Evolutionary conservation across 441 rosid species (phyloP).

Genomic region (Populus hybrid): DNA sequence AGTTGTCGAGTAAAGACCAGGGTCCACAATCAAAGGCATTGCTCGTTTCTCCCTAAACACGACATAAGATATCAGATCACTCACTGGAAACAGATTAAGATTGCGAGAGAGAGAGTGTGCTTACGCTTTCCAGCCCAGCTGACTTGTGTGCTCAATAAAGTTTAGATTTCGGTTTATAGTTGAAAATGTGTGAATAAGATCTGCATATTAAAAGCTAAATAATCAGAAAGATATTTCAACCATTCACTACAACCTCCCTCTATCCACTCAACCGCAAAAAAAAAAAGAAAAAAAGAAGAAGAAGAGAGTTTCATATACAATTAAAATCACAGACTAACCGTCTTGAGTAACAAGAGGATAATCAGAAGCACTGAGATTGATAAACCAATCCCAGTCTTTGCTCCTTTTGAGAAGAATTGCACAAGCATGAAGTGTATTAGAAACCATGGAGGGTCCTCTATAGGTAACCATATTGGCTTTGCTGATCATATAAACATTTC

Average conservation of each 20-base stretch:
- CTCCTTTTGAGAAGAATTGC: too few relatives aligned
- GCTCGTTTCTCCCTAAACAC: constrained; percentile 81
- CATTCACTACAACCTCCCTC: background rate
- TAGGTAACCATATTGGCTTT: too few relatives aligned
- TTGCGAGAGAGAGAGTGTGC: constrained; percentile 14
- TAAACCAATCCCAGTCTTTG: too few relatives aligned
- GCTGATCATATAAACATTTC: too few relatives aligned
- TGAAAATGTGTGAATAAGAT: constrained; percentile 72
- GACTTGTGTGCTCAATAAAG: constrained; percentile 83
- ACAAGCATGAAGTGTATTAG: too few relatives aligned
- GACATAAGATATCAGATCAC: constrained; percentile 20
- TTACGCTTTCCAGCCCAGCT: constrained; percentile 91
- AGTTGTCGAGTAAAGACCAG: constrained; percentile 68
- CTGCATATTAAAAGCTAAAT: constrained; percentile 41
- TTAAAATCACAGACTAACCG: too few relatives aligned
- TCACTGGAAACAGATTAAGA: constrained; percentile 7
- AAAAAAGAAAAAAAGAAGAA: too few relatives aligned
- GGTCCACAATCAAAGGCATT: constrained; percentile 90
- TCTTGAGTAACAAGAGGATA: too few relatives aligned
- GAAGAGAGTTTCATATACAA: too few relatives aligned
- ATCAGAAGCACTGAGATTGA: too few relatives aligned
- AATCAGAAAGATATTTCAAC: constrained; percentile 6
- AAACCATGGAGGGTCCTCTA: too few relatives aligned
- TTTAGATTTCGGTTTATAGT: constrained; percentile 62
- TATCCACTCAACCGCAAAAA: too few relatives aligned